A percentile compares a stretch with the other conserved stretches of the same genome.
Evolutionary conservation across 441 rosid species (phyloP).

Genomic region (Erodium trifolium): DNA sequence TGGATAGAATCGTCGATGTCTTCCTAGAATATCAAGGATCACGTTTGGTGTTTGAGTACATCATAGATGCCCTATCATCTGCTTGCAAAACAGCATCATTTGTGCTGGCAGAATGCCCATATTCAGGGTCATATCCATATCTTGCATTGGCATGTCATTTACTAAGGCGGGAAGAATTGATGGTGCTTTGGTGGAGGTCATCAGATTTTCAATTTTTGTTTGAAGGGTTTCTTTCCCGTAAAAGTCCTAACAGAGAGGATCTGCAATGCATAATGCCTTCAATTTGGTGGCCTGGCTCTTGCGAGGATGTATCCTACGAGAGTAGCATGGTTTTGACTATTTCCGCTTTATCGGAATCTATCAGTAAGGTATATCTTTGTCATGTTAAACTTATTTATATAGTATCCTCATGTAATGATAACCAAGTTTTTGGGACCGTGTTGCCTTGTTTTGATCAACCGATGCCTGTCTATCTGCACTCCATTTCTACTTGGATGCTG

Average conservation of each 20-base stretch:
- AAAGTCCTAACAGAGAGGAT: constrained; percentile 77
- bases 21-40: constrained; percentile 62
- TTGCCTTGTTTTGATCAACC: neutral
- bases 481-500: neutral
- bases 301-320: constrained; percentile 69
- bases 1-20: constrained; percentile 65
- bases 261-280: constrained; percentile 79
- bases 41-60: constrained; percentile 45
- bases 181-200: constrained; percentile 84
- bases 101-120: constrained; percentile 75
- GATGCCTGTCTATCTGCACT: neutral
- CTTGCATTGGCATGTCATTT: constrained; percentile 84
- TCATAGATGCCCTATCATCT: constrained; percentile 65
- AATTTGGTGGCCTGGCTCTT: constrained; percentile 99
- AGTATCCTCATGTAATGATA: neutral
- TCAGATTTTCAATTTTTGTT: constrained; percentile 65
- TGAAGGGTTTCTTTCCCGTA: constrained; percentile 78
- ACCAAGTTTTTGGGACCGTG: neutral
- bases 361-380: constrained; percentile 54
- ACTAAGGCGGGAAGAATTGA: constrained; percentile 61
- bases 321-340: constrained; percentile 76
- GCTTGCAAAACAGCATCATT: constrained; percentile 69
- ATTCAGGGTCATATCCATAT: constrained; percentile 81
- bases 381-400: constrained; percentile 6
- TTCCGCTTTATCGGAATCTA: constrained; percentile 66